A percentile compares a stretch with the other conserved stretches of the same genome.
phyloP scores from a whole-genome alignment of 108 stramenopile genomes.

The Nitzschia palea region DNA sequence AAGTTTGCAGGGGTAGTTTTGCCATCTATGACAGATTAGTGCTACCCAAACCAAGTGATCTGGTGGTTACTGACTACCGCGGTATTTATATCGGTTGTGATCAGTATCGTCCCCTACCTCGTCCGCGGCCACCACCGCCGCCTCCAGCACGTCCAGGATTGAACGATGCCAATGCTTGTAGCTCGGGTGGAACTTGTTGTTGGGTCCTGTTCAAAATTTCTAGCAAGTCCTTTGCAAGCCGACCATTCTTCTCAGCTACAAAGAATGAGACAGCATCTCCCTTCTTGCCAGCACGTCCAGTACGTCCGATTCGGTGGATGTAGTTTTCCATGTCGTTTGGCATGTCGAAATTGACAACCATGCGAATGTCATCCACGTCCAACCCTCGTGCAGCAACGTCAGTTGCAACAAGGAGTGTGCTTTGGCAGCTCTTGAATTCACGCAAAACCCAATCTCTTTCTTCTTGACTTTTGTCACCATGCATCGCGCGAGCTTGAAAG shows the following conservation, averaged over 20 bases:
- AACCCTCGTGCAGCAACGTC: constrained; percentile 99
- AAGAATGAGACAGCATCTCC: constrained; percentile 96
- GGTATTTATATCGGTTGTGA: no score
- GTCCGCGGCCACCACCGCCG: constrained; percentile 55
- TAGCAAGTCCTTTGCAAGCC: constrained; percentile 81
- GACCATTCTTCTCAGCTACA: constrained; percentile 90
- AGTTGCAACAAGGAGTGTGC: constrained; percentile 93
- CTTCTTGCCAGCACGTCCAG: constrained; percentile 97
- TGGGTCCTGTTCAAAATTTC: constrained; percentile 77
- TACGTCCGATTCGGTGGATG: constrained; percentile 98
- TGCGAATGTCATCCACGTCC: constrained; percentile 59
- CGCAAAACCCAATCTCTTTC: constrained; percentile 96
- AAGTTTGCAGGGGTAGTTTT: no score
- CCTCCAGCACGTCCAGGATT: constrained; percentile 30
- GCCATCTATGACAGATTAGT: no score
- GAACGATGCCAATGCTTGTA: constrained; percentile 50
- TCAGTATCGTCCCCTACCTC: constrained; percentile 50
- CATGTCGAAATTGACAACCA: constrained; percentile 87
- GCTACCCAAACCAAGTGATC: no score
- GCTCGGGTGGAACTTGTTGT: constrained; percentile 73
- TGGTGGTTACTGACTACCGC: no score
- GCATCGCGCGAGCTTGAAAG: constrained; percentile 92
- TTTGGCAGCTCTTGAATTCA: constrained; percentile 91
- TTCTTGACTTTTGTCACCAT: constrained; percentile 98
- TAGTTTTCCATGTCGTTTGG: constrained; percentile 76